Percentiles rank a stretch among this genome's conserved stretches.
Conservation (phyloP, 129 eudicot species). For the Oenanthe sinensis region DNA sequence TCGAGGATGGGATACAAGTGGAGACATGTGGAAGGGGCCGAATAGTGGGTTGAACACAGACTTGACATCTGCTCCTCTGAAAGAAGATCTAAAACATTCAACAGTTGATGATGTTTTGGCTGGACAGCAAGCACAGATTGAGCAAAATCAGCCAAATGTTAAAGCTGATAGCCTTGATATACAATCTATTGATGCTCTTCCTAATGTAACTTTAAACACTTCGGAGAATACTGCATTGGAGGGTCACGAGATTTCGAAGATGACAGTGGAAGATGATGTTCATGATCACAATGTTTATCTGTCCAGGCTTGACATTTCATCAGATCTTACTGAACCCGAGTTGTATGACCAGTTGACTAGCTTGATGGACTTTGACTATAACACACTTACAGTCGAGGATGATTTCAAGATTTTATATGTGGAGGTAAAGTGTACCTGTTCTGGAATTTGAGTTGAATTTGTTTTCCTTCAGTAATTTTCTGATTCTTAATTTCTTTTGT, state of each 20-base stretch:
- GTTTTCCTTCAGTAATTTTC: not conserved
- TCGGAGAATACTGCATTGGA: slow-evolving; percentile 23
- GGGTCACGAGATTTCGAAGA: slow-evolving; percentile 22
- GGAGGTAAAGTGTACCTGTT: slow-evolving; percentile 37
- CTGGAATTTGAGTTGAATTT: not conserved
- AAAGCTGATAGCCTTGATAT: slow-evolving; percentile 24
- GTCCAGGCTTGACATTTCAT: slow-evolving; percentile 71
- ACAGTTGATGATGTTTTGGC: slow-evolving; percentile 37
- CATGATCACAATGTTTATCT: slow-evolving; percentile 40
- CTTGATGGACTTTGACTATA: slow-evolving; percentile 36
- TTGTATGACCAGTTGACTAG: slow-evolving; percentile 47
- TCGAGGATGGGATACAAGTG: slow-evolving; percentile 59
- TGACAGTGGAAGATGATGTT: slow-evolving; percentile 31
- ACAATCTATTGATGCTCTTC: slow-evolving; percentile 22
- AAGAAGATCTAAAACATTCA: slow-evolving; percentile 30
- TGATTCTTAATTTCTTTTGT: slow-evolving; percentile 5
- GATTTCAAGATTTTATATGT: slow-evolving; percentile 43
- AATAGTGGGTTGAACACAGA: slow-evolving; percentile 34
- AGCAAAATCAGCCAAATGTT: slow-evolving; percentile 27
- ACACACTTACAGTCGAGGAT: slow-evolving; percentile 25
- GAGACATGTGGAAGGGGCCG: slow-evolving; percentile 67
- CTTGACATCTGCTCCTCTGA: slow-evolving; percentile 33
- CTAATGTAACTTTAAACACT: slow-evolving; percentile 23
- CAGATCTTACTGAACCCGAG: slow-evolving; percentile 65
- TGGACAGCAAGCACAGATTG: slow-evolving; percentile 38